phyloP scores from a whole-genome alignment of 352 stramenopile species.

The Pythium graminicola region DNA sequence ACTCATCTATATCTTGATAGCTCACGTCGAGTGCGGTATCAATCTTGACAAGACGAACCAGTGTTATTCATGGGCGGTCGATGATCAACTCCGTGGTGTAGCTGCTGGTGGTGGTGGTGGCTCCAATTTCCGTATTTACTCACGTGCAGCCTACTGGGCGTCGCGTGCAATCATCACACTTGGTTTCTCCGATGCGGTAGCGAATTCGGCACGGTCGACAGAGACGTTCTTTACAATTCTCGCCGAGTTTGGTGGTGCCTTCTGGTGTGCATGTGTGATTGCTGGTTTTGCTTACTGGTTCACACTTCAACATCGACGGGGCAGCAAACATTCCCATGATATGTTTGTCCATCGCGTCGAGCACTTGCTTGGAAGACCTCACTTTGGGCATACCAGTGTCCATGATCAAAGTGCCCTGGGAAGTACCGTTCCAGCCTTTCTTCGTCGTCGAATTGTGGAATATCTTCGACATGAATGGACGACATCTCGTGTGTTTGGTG shows the following conservation, averaged over 20 bases:
- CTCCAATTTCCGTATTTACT: constrained; percentile 18
- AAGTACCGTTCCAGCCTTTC: constrained; percentile 15
- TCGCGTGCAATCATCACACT: constrained; percentile 27
- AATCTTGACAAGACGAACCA: not conserved
- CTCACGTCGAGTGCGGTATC: constrained; percentile 16
- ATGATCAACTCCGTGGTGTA: constrained; percentile 19
- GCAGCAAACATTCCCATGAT: constrained; percentile 22
- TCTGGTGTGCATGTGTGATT: constrained; percentile 28
- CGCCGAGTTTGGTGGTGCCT: constrained; percentile 25
- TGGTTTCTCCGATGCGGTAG: constrained; percentile 23
- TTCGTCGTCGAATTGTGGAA: constrained; percentile 13
- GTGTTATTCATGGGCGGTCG: constrained; percentile 13
- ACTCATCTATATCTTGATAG: constrained; percentile 20
- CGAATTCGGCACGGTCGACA: constrained; percentile 14
- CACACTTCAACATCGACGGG: constrained; percentile 17
- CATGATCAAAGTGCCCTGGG: not conserved
- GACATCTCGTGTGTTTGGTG: constrained; percentile 12
- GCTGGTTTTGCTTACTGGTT: constrained; percentile 26
- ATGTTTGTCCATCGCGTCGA: constrained; percentile 28
- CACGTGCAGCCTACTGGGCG: constrained; percentile 25
- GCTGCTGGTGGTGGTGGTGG: constrained; percentile 14
- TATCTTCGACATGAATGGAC: constrained; percentile 21
- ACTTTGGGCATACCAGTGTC: constrained; percentile 5
- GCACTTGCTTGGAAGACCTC: constrained; percentile 12
- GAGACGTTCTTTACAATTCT: constrained; percentile 27